Evolutionary conservation across 208 protist genomes (phyloP).

Genomic region (Naegleria gruberi): DNA sequence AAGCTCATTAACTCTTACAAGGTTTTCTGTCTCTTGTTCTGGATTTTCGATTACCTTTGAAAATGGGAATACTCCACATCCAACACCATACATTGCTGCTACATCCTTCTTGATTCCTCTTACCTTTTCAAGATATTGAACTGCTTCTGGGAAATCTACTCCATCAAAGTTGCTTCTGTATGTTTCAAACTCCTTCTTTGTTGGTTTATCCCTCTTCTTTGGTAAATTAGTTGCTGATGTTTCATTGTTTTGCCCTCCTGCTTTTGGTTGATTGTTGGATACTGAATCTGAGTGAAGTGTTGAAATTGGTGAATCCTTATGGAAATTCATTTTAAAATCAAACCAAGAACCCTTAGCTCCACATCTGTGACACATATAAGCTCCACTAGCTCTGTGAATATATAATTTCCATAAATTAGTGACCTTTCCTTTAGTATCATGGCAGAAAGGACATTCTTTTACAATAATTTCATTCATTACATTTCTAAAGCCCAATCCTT

Average conservation of each 20-base stretch:
- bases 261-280: neutral
- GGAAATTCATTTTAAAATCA: slow-evolving; percentile 14
- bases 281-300: slow-evolving; percentile 41
- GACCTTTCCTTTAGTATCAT: slow-evolving; percentile 37
- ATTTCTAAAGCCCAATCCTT: neutral
- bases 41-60: neutral
- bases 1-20: slow-evolving; percentile 27
- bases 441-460: slow-evolving; percentile 41
- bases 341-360: slow-evolving; percentile 30
- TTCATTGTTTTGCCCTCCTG: neutral
- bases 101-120: slow-evolving; percentile 29
- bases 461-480: slow-evolving; percentile 28
- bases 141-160: neutral
- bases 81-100: slow-evolving; percentile 34
- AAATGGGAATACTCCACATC: slow-evolving; percentile 29
- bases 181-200: neutral
- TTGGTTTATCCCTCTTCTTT: slow-evolving; percentile 16
- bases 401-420: slow-evolving; percentile 49
- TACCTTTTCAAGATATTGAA: neutral
- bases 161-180: neutral
- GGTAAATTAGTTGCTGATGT: neutral
- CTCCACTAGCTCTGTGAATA: slow-evolving; percentile 34
- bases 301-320: slow-evolving; percentile 15
- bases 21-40: neutral
- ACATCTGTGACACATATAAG: slow-evolving; percentile 46